These are phyloP conservation scores for Chaetomiaceae sp. DNA, from an alignment of 2,329 filamentous ascomycete genomes.

Conservation along the genomic window DNA sequence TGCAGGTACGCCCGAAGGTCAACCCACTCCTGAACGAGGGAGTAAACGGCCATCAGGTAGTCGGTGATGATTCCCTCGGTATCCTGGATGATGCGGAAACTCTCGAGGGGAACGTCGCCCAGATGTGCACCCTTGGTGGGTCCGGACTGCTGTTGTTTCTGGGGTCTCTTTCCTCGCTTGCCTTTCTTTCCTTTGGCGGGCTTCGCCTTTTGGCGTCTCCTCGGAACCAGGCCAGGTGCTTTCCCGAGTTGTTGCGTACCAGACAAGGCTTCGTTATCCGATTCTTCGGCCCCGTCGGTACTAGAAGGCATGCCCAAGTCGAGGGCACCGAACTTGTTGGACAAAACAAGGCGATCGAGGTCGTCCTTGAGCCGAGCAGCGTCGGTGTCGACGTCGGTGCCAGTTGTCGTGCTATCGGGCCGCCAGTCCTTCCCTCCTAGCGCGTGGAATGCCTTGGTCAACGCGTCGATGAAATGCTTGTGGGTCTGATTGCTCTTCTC, in stretches of 20 bases:
- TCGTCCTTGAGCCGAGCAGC: background rate
- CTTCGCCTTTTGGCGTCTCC: slow-evolving; percentile 20
- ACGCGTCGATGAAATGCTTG: slow-evolving; percentile 40
- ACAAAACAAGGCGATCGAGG: slow-evolving; percentile 29
- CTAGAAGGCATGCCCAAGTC: too few relatives aligned
- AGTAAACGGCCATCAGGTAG: slow-evolving; percentile 42
- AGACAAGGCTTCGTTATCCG: background rate
- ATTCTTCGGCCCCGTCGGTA: too few relatives aligned
- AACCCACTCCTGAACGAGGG: slow-evolving; percentile 35
- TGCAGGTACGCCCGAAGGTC: slow-evolving; percentile 39
- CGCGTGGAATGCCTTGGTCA: slow-evolving; percentile 35
- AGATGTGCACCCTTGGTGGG: slow-evolving; percentile 24
- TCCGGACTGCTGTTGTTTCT: slow-evolving; percentile 6
- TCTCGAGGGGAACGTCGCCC: slow-evolving; percentile 40
- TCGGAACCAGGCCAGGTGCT: background rate
- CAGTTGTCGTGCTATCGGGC: background rate
- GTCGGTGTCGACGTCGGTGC: slow-evolving; percentile 18
- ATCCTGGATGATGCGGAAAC: slow-evolving; percentile 41
- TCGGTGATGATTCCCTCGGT: slow-evolving; percentile 35
- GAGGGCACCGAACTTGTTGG: slow-evolving; percentile 30
- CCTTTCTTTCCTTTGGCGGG: slow-evolving; percentile 16
- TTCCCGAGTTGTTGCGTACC: too few relatives aligned
- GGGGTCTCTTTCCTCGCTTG: slow-evolving; percentile 25
- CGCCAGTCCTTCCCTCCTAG: slow-evolving; percentile 33
- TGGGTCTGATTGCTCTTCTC: slow-evolving; percentile 38